Base-by-base conservation (phyloP, 2,329 filamentous ascomycete species). In the Aureobasidium sp. region DNA sequence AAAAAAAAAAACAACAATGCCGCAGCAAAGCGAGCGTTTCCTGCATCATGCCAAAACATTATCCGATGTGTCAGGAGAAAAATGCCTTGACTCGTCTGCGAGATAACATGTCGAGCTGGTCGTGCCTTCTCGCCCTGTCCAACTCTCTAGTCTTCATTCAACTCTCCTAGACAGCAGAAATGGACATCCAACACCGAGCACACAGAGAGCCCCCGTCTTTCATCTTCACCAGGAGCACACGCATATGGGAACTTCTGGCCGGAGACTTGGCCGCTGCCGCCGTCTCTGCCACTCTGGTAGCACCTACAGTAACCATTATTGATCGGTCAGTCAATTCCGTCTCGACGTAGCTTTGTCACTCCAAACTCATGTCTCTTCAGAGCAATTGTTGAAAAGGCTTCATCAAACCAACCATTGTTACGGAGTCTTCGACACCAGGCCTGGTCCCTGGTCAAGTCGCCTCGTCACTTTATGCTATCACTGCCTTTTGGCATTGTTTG, bases 401-500 rank as follows among this genome's bases (percentile, higher is more conserved):
- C 62, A 10, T 62, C 58, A 34, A 57, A 45, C 16, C 57, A 56
- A 14, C 58, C 58, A 1, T 47, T 57, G 14, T n/a, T 53, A n/a
- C 35, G 54, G n/a, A 54, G 57, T 49, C 56, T 59, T 1, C 44
- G 63, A 27, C 56, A 53, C 1, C 60, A 63, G 17, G 55, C 63
- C 6, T 50, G 61, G 6, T 59, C 57, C 38, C 60, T 62, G 16
- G 56, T 62, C 14, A 59, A 55, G n/a, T 57, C 61, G 29, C 64
- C 61, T 16, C 53, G 55, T 24, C 53, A 55, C 1, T 65, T 65
- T 52, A 60, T 66, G 55, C 57, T 57, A 7, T 57, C 61, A 21
- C 63, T 60, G 30, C 63, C 63, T 1, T 64, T 66, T 50, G 59
- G 63, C 30, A 58, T 62, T 35, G 61, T 66, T 22, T 66, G 57